A percentile compares a stretch with the other conserved stretches of the same genome.
Conservation (phyloP, 83 land plant species). For the Picea abies region DNA sequence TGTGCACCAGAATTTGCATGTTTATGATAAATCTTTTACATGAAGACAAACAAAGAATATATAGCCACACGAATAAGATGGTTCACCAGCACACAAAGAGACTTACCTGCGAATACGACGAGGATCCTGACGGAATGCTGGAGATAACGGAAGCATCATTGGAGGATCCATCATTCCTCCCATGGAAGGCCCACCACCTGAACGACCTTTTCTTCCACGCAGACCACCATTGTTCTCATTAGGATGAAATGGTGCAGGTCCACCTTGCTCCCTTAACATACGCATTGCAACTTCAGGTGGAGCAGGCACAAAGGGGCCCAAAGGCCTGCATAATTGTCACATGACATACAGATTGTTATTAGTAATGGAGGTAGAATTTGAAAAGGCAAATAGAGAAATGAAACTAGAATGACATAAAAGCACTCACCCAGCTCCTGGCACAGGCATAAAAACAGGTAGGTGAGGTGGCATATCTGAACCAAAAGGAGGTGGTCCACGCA, state of each 20-base stretch:
- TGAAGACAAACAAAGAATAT: background rate
- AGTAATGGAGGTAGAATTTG: background rate
- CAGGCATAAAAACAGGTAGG: conserved; percentile 98
- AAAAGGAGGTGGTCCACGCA: conserved; percentile 70
- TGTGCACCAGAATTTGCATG: background rate
- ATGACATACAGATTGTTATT: background rate
- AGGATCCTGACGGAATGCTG: conserved; percentile 83
- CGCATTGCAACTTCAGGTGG: conserved; percentile 99
- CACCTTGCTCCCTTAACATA: conserved; percentile 92
- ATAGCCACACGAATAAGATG: background rate
- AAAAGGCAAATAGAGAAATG: conserved; percentile 15
- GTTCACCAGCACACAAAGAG: background rate
- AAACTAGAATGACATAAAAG: background rate
- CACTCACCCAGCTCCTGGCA: conserved; percentile 99
- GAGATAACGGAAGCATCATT: conserved; percentile 71
- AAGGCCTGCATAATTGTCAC: conserved; percentile 59
- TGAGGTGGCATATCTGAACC: conserved; percentile 79
- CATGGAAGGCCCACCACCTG: conserved; percentile 50
- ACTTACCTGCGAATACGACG: conserved; percentile 82
- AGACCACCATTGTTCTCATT: conserved; percentile 65
- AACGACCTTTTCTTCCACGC: conserved; percentile 65
- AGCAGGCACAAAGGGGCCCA: conserved; percentile 99
- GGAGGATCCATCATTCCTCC: conserved; percentile 63
- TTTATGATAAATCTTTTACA: background rate
- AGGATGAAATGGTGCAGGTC: conserved; percentile 74